phyloP scores from a whole-genome alignment of 805 yeast genomes.

The Candida maris region DNA sequence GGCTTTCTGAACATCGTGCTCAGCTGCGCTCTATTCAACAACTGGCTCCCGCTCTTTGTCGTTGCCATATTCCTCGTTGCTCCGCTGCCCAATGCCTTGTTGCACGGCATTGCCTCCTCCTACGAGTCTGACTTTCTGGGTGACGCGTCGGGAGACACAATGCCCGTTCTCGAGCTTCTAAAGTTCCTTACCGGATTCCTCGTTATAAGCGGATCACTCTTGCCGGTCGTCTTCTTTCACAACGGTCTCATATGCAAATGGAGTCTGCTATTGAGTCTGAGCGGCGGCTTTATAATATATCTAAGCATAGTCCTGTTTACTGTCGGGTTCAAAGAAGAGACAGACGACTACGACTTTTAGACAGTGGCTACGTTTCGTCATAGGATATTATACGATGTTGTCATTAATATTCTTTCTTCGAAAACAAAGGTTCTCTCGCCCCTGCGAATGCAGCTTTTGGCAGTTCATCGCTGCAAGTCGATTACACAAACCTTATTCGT shows the following conservation, averaged over 20 bases:
- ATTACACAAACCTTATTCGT: constrained; percentile 66
- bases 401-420: not conserved
- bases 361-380: not conserved
- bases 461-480: constrained; percentile 53
- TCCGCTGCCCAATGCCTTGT: constrained; percentile 33
- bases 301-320: constrained; percentile 79
- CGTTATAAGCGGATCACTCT: constrained; percentile 30
- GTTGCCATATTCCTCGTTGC: constrained; percentile 33
- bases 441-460: not conserved
- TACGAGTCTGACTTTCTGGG: constrained; percentile 30
- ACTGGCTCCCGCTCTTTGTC: constrained; percentile 86
- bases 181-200: constrained; percentile 33
- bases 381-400: not conserved
- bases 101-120: constrained; percentile 21
- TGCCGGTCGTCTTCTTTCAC: constrained; percentile 33
- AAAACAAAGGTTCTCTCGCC: too few species aligned
- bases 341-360: constrained; percentile 33
- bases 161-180: constrained; percentile 26
- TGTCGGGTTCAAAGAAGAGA: constrained; percentile 62
- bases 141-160: constrained; percentile 21
- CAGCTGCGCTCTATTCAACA: constrained; percentile 80
- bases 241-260: constrained; percentile 25
- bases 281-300: constrained; percentile 83
- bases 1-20: constrained; percentile 87
- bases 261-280: constrained; percentile 55